phyloP scores from a whole-genome alignment of 768 basidiomycete species.

The Hericium coralloides region DNA sequence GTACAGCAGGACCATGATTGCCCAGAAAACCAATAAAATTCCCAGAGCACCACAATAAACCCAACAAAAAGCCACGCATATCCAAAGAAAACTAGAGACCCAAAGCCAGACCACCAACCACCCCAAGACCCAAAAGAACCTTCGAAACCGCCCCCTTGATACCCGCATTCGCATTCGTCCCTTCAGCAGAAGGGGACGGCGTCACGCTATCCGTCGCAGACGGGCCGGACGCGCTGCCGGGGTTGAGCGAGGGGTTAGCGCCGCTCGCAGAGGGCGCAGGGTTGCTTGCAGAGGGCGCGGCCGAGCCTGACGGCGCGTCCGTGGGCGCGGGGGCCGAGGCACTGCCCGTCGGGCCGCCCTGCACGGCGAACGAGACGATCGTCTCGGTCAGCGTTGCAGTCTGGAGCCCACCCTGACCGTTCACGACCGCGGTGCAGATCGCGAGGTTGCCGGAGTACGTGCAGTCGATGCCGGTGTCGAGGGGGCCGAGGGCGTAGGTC shows the following conservation, averaged over 20 bases:
- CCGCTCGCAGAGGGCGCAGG: too few species aligned
- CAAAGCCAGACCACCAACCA: background rate
- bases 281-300: too few species aligned
- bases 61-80: background rate
- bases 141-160: background rate
- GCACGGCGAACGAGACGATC: background rate
- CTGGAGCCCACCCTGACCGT: background rate
- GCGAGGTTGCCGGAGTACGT: constrained; percentile 16
- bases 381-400: background rate
- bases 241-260: background rate
- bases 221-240: background rate
- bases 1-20: background rate
- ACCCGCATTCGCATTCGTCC: background rate
- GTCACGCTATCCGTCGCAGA: background rate
- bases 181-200: background rate
- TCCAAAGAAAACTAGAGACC: background rate
- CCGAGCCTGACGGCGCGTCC: background rate
- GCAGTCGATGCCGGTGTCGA: constrained; percentile 19
- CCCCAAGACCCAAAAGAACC: background rate
- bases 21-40: background rate
- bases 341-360: background rate
- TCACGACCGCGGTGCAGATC: constrained; percentile 15
- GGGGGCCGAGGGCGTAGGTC: constrained; percentile 23
- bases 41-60: background rate
- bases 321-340: background rate